These are phyloP conservation scores for Stemphylium vesicarium DNA, from an alignment of 2,329 filamentous ascomycete species.

Conservation along the genomic window DNA sequence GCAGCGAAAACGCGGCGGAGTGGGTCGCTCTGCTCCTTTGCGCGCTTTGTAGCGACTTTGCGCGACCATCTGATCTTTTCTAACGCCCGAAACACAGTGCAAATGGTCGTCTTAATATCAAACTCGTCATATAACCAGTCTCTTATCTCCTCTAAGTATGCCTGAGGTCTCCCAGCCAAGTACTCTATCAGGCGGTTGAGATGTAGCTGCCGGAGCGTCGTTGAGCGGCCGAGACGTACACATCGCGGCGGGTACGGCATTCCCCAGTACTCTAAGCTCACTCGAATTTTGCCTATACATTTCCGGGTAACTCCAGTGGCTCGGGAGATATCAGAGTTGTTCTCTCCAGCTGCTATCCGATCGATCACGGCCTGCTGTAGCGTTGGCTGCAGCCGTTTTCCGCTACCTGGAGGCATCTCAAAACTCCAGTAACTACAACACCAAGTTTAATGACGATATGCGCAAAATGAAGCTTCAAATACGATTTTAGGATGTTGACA, in stretches of 20 bases:
- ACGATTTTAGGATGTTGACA: too few relatives aligned
- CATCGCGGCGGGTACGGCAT: neutral
- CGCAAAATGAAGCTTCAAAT: too few relatives aligned
- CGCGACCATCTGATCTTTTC: too few relatives aligned
- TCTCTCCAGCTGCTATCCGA: neutral
- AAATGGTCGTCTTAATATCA: neutral
- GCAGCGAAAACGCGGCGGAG: too few relatives aligned
- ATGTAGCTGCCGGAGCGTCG: neutral
- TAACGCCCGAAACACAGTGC: neutral
- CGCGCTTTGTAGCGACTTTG: too few relatives aligned
- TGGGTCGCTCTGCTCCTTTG: too few relatives aligned
- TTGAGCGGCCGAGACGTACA: neutral
- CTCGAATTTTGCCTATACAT: neutral
- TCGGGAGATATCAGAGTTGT: too few relatives aligned
- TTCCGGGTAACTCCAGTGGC: neutral
- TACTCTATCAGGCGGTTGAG: neutral
- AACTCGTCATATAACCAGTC: conserved; percentile 10
- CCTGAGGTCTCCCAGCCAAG: conserved; percentile 3
- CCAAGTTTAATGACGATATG: too few relatives aligned
- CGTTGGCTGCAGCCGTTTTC: too few relatives aligned
- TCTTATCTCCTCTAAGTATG: conserved; percentile 13
- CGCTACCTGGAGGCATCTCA: too few relatives aligned
- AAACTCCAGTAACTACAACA: too few relatives aligned
- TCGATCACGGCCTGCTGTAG: neutral
- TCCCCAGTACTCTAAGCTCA: neutral